Evolutionary conservation across 2,329 filamentous ascomycete species (phyloP), one percentile per base, ranked within the genome.

Genomic region (Xylariaceae sp.): DNA sequence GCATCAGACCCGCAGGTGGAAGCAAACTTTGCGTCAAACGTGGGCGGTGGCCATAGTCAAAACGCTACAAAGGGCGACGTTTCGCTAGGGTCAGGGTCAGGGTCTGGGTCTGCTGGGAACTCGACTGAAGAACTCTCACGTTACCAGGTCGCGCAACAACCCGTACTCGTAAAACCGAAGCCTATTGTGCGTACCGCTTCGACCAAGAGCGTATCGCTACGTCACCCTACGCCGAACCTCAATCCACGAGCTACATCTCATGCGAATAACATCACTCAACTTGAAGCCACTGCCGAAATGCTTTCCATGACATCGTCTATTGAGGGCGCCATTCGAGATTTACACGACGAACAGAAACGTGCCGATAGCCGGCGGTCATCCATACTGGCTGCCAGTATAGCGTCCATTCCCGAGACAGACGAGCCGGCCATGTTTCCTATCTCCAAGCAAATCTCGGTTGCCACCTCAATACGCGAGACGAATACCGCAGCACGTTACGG

Each of bases 221-320:
- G 78, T 61, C 86, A 88, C 68, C 86, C 86, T 26, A 80, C 80
- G 2, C 86, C 87, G 50, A 87, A 89, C 68, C 75, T 84, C 45
- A 84, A 84, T 69, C 79, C 80, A 47, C 79, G 86, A 53, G 83
- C 87, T 56, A 85, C 83, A 23, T 84, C 84, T 28, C 87, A 85
- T 69, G 75, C 82, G 16, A 82, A 81, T 70, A 92, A 89, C 75
- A 87, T 93, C 61, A 86, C 87, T 63, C 84, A 87, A 46, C 83
- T 93, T 61, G 90, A 94, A 74, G 87, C 88, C 63, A 88, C 86
- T 9, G 90, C 90, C 45, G 89, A 92, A 74, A 83, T 86, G 63
- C 79, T 93, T 72, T 90, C 88, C 65, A 83, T 84, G 77, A 87
- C 86, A 54, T 90, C 87, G 61, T 91, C 90, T 60, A 89, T 92